Evolutionary conservation across 768 basidiomycete species (phyloP).

Genomic region (Russula emetica): DNA sequence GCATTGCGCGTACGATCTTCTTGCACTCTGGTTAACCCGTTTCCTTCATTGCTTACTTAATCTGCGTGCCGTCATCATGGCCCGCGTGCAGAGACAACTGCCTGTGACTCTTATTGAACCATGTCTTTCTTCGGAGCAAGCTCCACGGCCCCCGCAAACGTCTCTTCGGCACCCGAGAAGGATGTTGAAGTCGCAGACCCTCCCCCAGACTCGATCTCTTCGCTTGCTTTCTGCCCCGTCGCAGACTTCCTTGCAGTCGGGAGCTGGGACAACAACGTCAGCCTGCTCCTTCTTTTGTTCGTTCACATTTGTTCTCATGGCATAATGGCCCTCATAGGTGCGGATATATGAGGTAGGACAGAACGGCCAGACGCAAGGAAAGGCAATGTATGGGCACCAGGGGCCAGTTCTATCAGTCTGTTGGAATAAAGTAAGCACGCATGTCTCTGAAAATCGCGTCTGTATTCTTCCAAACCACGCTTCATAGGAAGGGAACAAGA

Average conservation of each 20-base stretch:
- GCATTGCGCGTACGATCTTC: neutral
- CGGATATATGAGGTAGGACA: constrained; percentile 87
- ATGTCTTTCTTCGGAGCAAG: constrained; percentile 45
- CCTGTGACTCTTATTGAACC: neutral
- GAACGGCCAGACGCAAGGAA: constrained; percentile 76
- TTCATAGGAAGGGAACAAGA: constrained; percentile 78
- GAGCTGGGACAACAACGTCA: constrained; percentile 90
- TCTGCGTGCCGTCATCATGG: constrained; percentile 4
- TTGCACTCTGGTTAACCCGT: no score
- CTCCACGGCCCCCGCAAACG: constrained; percentile 37
- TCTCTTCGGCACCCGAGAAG: constrained; percentile 49
- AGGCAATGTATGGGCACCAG: constrained; percentile 87
- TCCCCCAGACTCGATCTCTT: constrained; percentile 83
- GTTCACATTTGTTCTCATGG: neutral
- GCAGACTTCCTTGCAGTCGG: constrained; percentile 90
- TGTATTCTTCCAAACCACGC: constrained; percentile 12
- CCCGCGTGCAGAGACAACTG: neutral
- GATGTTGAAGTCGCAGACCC: constrained; percentile 80
- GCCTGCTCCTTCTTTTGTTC: constrained; percentile 28
- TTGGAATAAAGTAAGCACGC: constrained; percentile 76
- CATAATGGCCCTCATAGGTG: constrained; percentile 47
- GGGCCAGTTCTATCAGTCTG: constrained; percentile 83
- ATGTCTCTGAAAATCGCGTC: neutral
- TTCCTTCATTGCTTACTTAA: constrained; percentile 30
- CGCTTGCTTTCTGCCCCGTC: constrained; percentile 75